Evolutionary conservation across 179 eudicot genomes (phyloP), one percentile per base, ranked within the genome.

Genomic region (Corrigiola litoralis): DNA sequence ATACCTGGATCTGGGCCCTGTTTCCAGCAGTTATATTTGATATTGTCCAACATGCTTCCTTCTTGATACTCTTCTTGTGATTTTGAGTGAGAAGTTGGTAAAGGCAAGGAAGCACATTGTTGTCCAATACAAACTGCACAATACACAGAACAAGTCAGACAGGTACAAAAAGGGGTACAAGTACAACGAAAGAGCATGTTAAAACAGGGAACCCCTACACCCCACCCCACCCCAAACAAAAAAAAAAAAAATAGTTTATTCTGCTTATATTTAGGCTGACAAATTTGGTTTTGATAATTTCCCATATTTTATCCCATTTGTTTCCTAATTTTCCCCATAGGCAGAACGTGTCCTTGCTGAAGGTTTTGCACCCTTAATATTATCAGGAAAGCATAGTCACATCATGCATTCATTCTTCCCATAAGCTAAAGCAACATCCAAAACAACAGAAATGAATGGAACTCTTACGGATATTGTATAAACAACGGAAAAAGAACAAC

Each of bases 1-100:
- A 14, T 71, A 81, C 95, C 87, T 87, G 95, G 58, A 87, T 87
- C 65, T 87, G 89, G 42, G 77, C 58, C 80, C 65, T 80, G 58
- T 82, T 87, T 63, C 94, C 94, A 56, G 94, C 94, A 60, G 94
- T 87, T 66, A 87, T 87, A 57, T 87, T 87, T 2, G 94, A 87
- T 70, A 87, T 75, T 23, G 94, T 87, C 94, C 94, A 87, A 71
- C 92, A 87, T 21, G 89, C 92, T 87, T 87, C 92, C 66, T 86
- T 86, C 75, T 79, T 84, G 62, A 87, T 87, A 71, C 94, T 87
- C 69, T 87, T 87, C 70, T 87, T 87, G 56, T 85, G 81, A 72
- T 73, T 79, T 61, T 78, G 78, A 51, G 80, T 85, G 57, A 87
- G 79, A 68, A 87, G 82, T 68, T 81, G 75, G 45, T 68, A 48